Evolutionary conservation across 805 yeast genomes (phyloP), one percentile per base, ranked within the genome.

Genomic region (Wickerhamia fluorescens): DNA sequence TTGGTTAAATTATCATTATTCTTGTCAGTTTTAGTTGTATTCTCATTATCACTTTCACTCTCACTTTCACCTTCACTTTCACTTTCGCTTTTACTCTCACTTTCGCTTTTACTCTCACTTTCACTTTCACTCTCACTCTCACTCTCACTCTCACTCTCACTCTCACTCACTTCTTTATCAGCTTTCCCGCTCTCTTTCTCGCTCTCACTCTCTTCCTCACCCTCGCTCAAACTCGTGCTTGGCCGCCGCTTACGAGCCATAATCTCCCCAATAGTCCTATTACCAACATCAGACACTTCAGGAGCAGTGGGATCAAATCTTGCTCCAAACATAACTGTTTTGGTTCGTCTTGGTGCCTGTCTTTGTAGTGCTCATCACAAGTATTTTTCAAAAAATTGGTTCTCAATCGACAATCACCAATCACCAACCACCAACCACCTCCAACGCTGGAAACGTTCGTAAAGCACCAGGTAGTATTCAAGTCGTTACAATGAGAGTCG

Each of bases 281-380:
- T n/a, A n/a, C n/a, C n/a, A n/a, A n/a, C n/a, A n/a, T n/a, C n/a
- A n/a, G n/a, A n/a, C n/a, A n/a, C n/a, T n/a, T n/a, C n/a, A n/a
- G 14, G n/a, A n/a, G n/a, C n/a, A n/a, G n/a, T n/a, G 12, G 84
- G 84, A 39, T 74, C 82, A 42, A 71, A 78, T 48, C 85, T 61
- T 10, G 71, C 68, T 6, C 81, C 82, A 58, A 78, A 78, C 86
- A 78, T 75, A 16, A 6, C 13, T n/a, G n/a, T n/a, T n/a, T n/a
- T n/a, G n/a, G n/a, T n/a, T n/a, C n/a, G n/a, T n/a, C n/a, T n/a
- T n/a, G n/a, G n/a, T n/a, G n/a, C n/a, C n/a, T n/a, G n/a, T n/a
- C n/a, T n/a, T n/a, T n/a, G n/a, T n/a, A n/a, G n/a, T n/a, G n/a
- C n/a, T n/a, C n/a, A 24, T 20, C 21, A 23, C 14, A 12, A 14